Evolutionary conservation across 495 filamentous ascomycete genomes (phyloP), one percentile per base, ranked within the genome.

Genomic region (Aspergillus mulundensis): DNA sequence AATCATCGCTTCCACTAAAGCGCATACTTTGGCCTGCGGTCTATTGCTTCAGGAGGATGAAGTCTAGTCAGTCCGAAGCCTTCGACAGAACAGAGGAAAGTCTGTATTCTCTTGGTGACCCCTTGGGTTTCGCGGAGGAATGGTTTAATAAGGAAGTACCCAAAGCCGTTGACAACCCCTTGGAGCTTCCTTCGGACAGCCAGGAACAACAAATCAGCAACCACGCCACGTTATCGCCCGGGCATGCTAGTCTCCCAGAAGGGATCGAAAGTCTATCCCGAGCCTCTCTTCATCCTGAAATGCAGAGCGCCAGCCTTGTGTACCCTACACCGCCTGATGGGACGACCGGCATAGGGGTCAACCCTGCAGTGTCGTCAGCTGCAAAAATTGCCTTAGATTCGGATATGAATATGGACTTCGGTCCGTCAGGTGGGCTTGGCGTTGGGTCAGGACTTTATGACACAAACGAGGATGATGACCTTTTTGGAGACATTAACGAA

Each of bases 321-420:
- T 96, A 96, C 67, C 91, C 88, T 7, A 96, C 91, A 5, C 91
- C 91, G 23, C 91, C 91, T 41, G 91, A 95, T 66, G 88, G 82
- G 10, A 70, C 87, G 42, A 77, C 81, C 28, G 68, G 76, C 43
- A 51, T 67, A 16, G 71, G 67, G 6, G 21, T 66, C 4, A 67
- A 66, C 41, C 57, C 61, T 23, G 40, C 56, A 4, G 57, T 56
- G 16, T 43, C 62, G 12, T 59, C 53, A 19, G 50, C 62, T 28
- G 32, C 48, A 38, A 72, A 67, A 46, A 61, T 63, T 15, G 50
- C 39, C 11, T 51, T 65, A 10, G 64, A 45, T 8, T 28, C 64
- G 16, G 64, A 63, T 32, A 56, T 65, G 16, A 59, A 65, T 24
- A 64, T 65, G 7, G 62, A 53, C 1, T 52, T 66, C 57, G 65